Evolutionary conservation across 257 asterid genomes (phyloP), one percentile per base, ranked within the genome.

Genomic region (Asclepias syriaca): DNA sequence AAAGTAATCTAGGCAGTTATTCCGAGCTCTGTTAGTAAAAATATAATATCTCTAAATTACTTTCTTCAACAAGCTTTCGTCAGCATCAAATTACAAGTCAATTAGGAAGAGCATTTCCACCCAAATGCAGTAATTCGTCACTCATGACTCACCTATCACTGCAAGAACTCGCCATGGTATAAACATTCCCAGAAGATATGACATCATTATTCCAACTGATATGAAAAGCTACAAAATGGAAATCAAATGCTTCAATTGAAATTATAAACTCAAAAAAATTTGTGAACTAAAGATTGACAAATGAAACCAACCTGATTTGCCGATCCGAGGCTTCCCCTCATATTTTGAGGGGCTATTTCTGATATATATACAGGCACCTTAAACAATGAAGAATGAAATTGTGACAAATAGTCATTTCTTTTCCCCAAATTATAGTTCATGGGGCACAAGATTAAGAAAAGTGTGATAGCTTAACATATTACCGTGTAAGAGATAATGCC

Each of bases 341-440:
- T 69, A 84, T 90, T 90, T 75, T 90, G 93, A 53, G 97, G 97
- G 12, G 98, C 88, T 72, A 92, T 88, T 89, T 92, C 98, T 10
- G 98, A 96, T 83, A 92, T 90, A 71, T 92, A 92, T 34, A 92
- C 97, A 16, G 98, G 98, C 68, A 92, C 96, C 98, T 92, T 69
- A 18, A 74, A 22, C 37, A 74, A 75, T 67, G 56, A 72, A 55
- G 46, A 68, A 60, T 50, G 27, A 81, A 75, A 71, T 46, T 71
- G 67, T 69, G 11, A 16, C 11, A 43, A 34, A 50, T 34, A 24
- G 43, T 15, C 46, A 71, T 68, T 0, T 51, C 21, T 16, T 51
- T 29, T 29, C 7, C 6, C 24, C 48, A 68, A 15, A 50, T 8
- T 68, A 53, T 68, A 46, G 3, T 61, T 37, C 24, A 18, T 5